Evolutionary conservation across 163 green algal species (phyloP).

Genomic region (Scenedesmus sp.): DNA sequence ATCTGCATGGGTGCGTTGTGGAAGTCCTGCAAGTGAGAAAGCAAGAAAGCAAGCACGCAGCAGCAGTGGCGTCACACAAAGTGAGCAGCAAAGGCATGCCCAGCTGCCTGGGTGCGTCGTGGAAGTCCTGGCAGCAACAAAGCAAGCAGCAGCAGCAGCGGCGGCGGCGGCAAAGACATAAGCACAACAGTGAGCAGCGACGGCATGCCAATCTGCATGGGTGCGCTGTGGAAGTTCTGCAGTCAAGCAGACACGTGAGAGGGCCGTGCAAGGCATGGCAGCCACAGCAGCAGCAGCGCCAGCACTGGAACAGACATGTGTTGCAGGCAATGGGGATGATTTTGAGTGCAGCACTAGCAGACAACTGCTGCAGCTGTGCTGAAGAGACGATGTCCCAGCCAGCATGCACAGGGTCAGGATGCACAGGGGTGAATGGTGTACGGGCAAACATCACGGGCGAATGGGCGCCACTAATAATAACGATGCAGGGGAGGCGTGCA

Average conservation of each 20-base stretch:
- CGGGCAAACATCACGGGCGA: neutral
- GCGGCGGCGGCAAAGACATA: constrained; percentile 31
- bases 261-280: neutral
- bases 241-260: too few relatives aligned
- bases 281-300: constrained; percentile 5
- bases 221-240: neutral
- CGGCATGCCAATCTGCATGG: constrained; percentile 12
- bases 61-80: neutral
- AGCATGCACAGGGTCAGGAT: neutral
- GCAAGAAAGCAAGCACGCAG: neutral
- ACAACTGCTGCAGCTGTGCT: neutral
- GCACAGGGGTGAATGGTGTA: neutral
- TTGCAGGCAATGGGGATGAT: neutral
- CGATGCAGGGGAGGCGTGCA: neutral
- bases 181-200: constrained; percentile 27
- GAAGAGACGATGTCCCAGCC: neutral
- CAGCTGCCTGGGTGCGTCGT: too few relatives aligned
- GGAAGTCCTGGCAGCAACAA: neutral
- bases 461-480: too few relatives aligned
- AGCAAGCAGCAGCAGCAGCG: constrained; percentile 18
- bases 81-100: neutral
- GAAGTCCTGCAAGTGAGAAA: neutral
- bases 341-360: neutral
- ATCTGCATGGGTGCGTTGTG: constrained; percentile 24
- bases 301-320: neutral